Conservation (phyloP, 1,284 basidiomycete species). For the Pulchroboletus neoregius region DNA sequence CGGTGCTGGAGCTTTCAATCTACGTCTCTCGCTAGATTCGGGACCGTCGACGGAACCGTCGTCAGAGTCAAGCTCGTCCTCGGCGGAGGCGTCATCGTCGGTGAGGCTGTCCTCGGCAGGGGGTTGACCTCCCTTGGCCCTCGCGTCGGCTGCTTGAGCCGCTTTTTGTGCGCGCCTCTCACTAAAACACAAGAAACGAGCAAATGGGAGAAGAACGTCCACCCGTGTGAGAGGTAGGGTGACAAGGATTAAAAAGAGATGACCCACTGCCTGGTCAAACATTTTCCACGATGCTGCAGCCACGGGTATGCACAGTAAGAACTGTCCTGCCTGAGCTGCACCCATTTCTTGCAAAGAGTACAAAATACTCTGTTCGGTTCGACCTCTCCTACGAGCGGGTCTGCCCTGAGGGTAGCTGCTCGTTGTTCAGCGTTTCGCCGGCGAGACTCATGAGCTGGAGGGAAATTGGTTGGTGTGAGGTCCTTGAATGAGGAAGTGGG, state of each 20-base stretch:
- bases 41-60: constrained; percentile 29
- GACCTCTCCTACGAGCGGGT: constrained; percentile 58
- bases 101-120: constrained; percentile 27
- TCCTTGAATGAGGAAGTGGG: constrained; percentile 46
- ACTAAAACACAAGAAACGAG: constrained; percentile 32
- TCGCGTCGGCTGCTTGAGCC: constrained; percentile 31
- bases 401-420: constrained; percentile 60
- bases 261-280: constrained; percentile 61
- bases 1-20: constrained; percentile 27
- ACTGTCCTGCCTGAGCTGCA: constrained; percentile 67
- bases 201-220: constrained; percentile 3
- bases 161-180: constrained; percentile 49
- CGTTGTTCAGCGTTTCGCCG: constrained; percentile 71
- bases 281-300: constrained; percentile 71
- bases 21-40: constrained; percentile 24
- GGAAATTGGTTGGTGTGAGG: constrained; percentile 48
- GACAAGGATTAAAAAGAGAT: constrained; percentile 7
- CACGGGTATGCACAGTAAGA: constrained; percentile 75
- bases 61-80: constrained; percentile 45
- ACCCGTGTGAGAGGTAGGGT: constrained; percentile 8
- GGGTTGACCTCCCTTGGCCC: constrained; percentile 24
- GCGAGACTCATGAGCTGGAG: constrained; percentile 55
- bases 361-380: constrained; percentile 75
- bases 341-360: constrained; percentile 70
- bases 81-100: constrained; percentile 29